Evolutionary conservation across 208 protist genomes (phyloP).

Genomic region (Histomonas meleagridis): DNA sequence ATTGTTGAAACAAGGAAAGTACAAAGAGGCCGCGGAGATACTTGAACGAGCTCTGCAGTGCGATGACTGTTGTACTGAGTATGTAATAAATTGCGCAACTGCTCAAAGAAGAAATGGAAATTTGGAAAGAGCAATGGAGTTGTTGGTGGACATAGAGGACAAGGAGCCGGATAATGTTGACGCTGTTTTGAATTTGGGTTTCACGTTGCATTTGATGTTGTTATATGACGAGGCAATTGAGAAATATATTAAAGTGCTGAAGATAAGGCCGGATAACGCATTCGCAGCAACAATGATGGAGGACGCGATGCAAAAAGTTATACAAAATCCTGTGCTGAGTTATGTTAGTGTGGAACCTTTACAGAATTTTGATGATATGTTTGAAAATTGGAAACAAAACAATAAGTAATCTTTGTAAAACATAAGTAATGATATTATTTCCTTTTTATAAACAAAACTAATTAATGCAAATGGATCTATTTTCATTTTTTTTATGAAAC

Average conservation of each 20-base stretch:
- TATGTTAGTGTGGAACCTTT: not conserved
- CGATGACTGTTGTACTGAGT: not conserved
- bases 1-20: not conserved
- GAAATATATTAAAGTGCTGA: not conserved
- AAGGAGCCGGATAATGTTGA: not conserved
- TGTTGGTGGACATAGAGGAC: not conserved
- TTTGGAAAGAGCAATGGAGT: not conserved
- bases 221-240: not conserved
- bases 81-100: not conserved
- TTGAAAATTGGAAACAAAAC: too few relatives aligned
- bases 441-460: too few relatives aligned
- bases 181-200: not conserved
- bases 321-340: not conserved
- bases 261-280: not conserved
- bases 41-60: not conserved
- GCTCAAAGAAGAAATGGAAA: not conserved
- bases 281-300: not conserved
- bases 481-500: too few relatives aligned
- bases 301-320: not conserved
- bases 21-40: not conserved
- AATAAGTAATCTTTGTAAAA: too few relatives aligned
- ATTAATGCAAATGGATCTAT: too few relatives aligned
- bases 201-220: not conserved
- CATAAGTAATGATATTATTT: too few relatives aligned
- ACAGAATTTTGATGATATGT: too few relatives aligned